These are phyloP conservation scores for Leucosporidium scottii DNA, from an alignment of 768 basidiomycete genomes.

Conservation along the genomic window DNA sequence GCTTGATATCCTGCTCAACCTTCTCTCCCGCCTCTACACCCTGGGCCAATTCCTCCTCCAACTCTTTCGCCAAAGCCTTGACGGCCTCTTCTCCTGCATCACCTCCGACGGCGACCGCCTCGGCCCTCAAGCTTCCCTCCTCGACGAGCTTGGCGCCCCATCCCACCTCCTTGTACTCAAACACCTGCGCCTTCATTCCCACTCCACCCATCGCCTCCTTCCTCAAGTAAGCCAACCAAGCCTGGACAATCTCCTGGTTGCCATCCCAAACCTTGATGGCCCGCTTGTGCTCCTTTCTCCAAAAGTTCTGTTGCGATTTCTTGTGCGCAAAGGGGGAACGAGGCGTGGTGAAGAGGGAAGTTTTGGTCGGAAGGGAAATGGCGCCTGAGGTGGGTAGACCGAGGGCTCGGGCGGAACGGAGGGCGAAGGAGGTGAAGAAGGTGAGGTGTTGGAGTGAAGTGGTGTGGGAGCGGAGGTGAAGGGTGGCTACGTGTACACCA, in stretches of 20 bases:
- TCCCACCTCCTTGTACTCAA: conserved; percentile 60
- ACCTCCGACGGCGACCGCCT: background rate
- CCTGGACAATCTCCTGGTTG: conserved; percentile 64
- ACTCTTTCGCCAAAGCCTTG: conserved; percentile 14
- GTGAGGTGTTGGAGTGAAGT: conserved; percentile 52
- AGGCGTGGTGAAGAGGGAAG: conserved; percentile 75
- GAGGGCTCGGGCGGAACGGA: conserved; percentile 76
- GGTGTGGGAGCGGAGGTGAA: conserved; percentile 77
- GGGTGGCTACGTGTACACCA: conserved; percentile 65
- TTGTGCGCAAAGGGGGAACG: conserved; percentile 85
- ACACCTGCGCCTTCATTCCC: conserved; percentile 71
- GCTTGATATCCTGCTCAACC: background rate
- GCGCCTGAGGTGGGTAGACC: conserved; percentile 68
- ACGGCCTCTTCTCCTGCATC: background rate
- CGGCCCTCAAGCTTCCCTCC: background rate
- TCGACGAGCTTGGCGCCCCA: background rate
- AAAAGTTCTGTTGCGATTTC: conserved; percentile 92
- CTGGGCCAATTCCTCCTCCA: conserved; percentile 9
- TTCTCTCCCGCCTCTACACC: background rate
- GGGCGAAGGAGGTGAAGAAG: conserved; percentile 73
- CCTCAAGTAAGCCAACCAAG: conserved; percentile 72
- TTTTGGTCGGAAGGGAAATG: conserved; percentile 62
- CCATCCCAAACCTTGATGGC: conserved; percentile 88
- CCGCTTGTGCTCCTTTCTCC: conserved; percentile 72
- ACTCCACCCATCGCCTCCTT: conserved; percentile 74